Conservation (phyloP, 345 rosid genomes). For the Eucalyptus melliodora region DNA sequence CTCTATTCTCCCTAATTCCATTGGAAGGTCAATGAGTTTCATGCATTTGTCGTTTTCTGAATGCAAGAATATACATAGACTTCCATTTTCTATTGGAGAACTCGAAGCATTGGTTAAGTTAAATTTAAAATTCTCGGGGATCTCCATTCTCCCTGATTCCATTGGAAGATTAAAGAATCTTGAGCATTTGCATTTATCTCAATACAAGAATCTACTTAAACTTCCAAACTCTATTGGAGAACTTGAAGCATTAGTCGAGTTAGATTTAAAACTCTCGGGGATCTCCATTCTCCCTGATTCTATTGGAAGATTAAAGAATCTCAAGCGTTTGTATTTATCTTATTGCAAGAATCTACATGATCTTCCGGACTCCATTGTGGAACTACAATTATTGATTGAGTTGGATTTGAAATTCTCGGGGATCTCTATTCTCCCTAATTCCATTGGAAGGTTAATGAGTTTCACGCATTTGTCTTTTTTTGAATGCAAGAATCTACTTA, state of each 20-base stretch:
- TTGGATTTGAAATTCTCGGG: fast-evolving
- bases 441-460: too few species aligned
- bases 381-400: too few species aligned
- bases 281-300: fast-evolving
- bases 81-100: too few species aligned
- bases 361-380: too few species aligned
- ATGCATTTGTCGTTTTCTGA: fast-evolving
- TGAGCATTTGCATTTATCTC: fast-evolving
- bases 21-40: too few species aligned
- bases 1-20: too few species aligned
- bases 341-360: too few species aligned
- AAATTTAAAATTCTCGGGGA: fast-evolving
- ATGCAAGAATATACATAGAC: fast-evolving
- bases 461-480: fast-evolving
- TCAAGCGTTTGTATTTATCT: too few species aligned
- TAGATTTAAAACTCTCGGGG: fast-evolving
- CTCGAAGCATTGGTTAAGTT: fast-evolving
- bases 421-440: fast-evolving
- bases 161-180: too few species aligned
- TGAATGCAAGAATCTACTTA: fast-evolving
- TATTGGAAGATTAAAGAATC: too few species aligned
- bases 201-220: too few species aligned
- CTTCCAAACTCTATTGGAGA: fast-evolving
- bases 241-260: fast-evolving
- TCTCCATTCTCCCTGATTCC: fast-evolving